A percentile compares a stretch with the other conserved stretches of the same genome.
Conservation (phyloP, 2,329 filamentous ascomycete species). For the Blastomyces emzantsi region DNA sequence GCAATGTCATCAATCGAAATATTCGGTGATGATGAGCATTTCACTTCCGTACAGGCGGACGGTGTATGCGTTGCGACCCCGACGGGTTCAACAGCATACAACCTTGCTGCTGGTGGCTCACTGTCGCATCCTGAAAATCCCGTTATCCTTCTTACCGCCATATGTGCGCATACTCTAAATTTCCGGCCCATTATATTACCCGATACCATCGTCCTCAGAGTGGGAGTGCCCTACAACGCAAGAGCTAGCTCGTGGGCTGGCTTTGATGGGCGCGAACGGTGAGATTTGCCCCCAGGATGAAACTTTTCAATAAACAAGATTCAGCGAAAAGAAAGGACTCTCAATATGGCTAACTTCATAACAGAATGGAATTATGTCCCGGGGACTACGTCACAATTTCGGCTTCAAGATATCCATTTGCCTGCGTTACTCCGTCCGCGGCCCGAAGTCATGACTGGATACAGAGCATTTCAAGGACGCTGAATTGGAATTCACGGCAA, state of each 20-base stretch:
- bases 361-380: slow-evolving; percentile 39
- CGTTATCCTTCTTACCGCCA: slow-evolving; percentile 81
- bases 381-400: slow-evolving; percentile 47
- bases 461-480: slow-evolving; percentile 41
- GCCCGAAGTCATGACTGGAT: slow-evolving; percentile 43
- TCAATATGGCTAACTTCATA: slow-evolving; percentile 16
- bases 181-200: slow-evolving; percentile 93
- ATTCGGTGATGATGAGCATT: slow-evolving; percentile 74
- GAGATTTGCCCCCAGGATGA: slow-evolving; percentile 14
- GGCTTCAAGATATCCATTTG: slow-evolving; percentile 44
- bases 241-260: slow-evolving; percentile 91
- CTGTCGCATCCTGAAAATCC: slow-evolving; percentile 92
- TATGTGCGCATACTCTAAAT: slow-evolving; percentile 82
- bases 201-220: slow-evolving; percentile 85
- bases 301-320: neutral
- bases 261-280: slow-evolving; percentile 86
- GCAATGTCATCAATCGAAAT: slow-evolving; percentile 91
- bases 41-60: slow-evolving; percentile 91
- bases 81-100: slow-evolving; percentile 92
- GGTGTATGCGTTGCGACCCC: slow-evolving; percentile 91
- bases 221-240: slow-evolving; percentile 92
- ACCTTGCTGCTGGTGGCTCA: slow-evolving; percentile 79
- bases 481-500: slow-evolving; percentile 44
- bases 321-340: neutral
- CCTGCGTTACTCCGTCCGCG: slow-evolving; percentile 39